Evolutionary conservation across 768 basidiomycete genomes (phyloP), one percentile per base, ranked within the genome.

Genomic region (Leucosporidium scottii): DNA sequence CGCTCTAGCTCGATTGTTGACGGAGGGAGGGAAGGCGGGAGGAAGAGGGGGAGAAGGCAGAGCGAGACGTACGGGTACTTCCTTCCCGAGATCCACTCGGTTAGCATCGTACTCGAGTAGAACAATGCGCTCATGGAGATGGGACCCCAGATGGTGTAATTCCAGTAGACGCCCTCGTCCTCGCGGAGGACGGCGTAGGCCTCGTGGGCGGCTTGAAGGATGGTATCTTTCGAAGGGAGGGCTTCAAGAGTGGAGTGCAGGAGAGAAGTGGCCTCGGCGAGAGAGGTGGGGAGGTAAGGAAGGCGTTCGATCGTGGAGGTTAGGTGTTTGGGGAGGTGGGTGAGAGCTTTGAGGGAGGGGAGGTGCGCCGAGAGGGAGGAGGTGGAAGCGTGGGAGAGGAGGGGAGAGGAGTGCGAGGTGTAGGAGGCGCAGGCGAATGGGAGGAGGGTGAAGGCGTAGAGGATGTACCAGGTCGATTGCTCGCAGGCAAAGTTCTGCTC

Each of bases 401-500:
- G 20, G 23, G 39, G 39, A 44, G 39, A 44, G 15, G 39, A 44
- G 39, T 44, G 39, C 10, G 39, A 44, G 8, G 39, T 9, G 39
- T 12, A 44, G 3, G 65, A 25, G 65, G 66, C 23, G n/a, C 62
- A 65, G 51, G 69, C 54, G 61, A 72, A 64, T 34, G 68, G 62
- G 28, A 65, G 48, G 58, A 62, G 56, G 50, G 67, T 60, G 49
- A 66, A 69, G n/a, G 64, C 61, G 56, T 56, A 65, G 30, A 64
- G 65, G 54, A 65, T 61, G 27, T 62, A 70, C 66, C 68, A 72
- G 15, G 93, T 91, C 21, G 80, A 78, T 77, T 93, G 92, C 77
- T 98, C 94, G 77, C 89, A 92, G 1, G 87, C 79, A 76, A 91
- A 93, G 78, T 98, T 98, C 47, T 74, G 67, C 6, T 10, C 5